Base-by-base conservation (phyloP, 1,139 yeast genomes). In the Yamadazyma dendronema region DNA sequence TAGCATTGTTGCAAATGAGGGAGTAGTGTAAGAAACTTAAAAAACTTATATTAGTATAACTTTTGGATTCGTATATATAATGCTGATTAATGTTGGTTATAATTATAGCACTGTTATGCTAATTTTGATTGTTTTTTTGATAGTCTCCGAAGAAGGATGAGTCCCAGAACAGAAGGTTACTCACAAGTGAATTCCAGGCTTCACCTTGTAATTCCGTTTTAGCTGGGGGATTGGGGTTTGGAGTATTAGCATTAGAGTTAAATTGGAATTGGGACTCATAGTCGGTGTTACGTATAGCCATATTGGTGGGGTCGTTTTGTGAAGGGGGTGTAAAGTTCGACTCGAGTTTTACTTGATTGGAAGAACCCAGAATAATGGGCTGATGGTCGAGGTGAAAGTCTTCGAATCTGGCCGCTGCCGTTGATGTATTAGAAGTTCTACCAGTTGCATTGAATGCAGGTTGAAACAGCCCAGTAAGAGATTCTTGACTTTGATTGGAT, bases 31-130 rank as follows among this genome's bases (percentile, higher is more conserved):
- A n/a, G n/a, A n/a, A n/a, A n/a, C 53, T 49, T 13, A 40, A 44
- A 30, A 54, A 57, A n/a, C n/a, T n/a, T 59, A 45, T 27, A 61
- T 52, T 41, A 61, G 52, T n/a, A 65, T 57, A 16, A 59, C 57
- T 26, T 61, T 48, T 24, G 64, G 55, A 9, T 61, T 57, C 35
- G 58, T 53, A n/a, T n/a, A n/a, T n/a, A n/a, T n/a, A n/a, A n/a
- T n/a, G n/a, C n/a, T n/a, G n/a, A n/a, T n/a, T n/a, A n/a, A n/a
- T n/a, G n/a, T n/a, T n/a, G n/a, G n/a, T n/a, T n/a, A n/a, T n/a
- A n/a, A 19, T 19, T 19, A 19, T 7, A 9, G 22, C 22, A 7
- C 32, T 26, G 21, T 32, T 33, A 12, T 24, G n/a, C 6, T 24
- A 5, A 5, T 24, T 24, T 12, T 24, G 12, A n/a, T 24, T 9